A percentile compares a stretch with the other conserved stretches of the same genome.
phyloP scores from a whole-genome alignment of 1,284 basidiomycete species.

The Trichosporon faecale region DNA sequence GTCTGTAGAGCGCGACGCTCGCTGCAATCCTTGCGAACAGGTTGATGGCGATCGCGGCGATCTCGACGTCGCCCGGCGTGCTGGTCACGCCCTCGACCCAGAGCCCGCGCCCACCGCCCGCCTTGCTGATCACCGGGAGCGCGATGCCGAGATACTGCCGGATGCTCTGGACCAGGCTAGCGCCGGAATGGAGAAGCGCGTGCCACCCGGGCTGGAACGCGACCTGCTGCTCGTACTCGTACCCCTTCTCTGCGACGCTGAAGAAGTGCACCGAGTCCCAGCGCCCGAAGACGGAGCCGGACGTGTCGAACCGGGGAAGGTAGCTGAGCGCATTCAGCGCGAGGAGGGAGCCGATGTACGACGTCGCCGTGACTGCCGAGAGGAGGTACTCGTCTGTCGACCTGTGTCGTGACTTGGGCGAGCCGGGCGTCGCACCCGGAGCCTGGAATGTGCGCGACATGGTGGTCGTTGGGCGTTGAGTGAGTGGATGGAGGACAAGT shows the following conservation, averaged over 20 bases:
- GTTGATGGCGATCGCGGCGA: conserved; percentile 36
- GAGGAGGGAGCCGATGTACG: background rate
- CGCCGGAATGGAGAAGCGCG: conserved; percentile 56
- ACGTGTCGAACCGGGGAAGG: conserved; percentile 39
- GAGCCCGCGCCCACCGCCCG: background rate
- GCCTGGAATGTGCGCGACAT: background rate
- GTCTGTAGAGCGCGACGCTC: conserved; percentile 60
- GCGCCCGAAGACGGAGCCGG: conserved; percentile 51
- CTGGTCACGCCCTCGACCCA: background rate
- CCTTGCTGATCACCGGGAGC: background rate
- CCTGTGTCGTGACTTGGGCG: background rate
- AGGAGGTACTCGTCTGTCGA: background rate
- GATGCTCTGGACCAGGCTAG: conserved; percentile 9
- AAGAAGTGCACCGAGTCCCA: conserved; percentile 88
- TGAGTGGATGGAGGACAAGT: background rate
- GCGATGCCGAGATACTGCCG: background rate
- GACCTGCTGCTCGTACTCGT: conserved; percentile 77
- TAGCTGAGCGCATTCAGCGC: background rate
- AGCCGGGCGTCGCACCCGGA: background rate
- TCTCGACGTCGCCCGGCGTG: conserved; percentile 27
- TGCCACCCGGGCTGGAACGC: conserved; percentile 80
- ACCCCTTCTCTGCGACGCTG: conserved; percentile 61
- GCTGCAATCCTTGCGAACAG: conserved; percentile 42
- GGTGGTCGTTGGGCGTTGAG: too few relatives aligned
- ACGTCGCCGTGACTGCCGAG: background rate